phyloP scores from a whole-genome alignment of 2,329 filamentous ascomycete genomes.

The Chaetomium globosum region DNA sequence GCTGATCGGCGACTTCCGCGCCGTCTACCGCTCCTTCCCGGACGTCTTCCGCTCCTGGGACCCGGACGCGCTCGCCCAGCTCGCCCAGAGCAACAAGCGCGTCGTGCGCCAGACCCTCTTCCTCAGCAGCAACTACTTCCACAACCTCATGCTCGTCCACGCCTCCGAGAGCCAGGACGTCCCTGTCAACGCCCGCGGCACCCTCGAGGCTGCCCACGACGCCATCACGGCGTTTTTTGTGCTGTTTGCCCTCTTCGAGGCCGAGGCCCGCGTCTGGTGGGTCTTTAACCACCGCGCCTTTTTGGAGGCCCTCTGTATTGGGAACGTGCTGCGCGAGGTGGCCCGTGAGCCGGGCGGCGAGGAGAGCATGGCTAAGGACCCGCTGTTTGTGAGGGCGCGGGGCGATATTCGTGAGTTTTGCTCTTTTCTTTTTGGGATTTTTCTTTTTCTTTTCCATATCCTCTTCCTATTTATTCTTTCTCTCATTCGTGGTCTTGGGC shows the following conservation, averaged over 20 bases:
- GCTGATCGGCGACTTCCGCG: constrained; percentile 69
- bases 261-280: constrained; percentile 80
- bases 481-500: not conserved
- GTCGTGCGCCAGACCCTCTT: constrained; percentile 75
- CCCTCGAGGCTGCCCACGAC: constrained; percentile 74
- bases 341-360: constrained; percentile 49
- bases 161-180: constrained; percentile 68
- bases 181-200: constrained; percentile 66
- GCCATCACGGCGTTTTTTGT: constrained; percentile 76
- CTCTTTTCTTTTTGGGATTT: not conserved
- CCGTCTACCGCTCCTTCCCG: constrained; percentile 73
- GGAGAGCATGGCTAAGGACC: constrained; percentile 55
- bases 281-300: constrained; percentile 81
- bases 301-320: constrained; percentile 72
- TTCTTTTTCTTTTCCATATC: constrained; percentile 3
- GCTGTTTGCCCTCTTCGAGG: constrained; percentile 67
- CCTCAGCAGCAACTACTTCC: constrained; percentile 79
- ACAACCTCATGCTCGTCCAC: constrained; percentile 79
- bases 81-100: constrained; percentile 64
- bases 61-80: constrained; percentile 58
- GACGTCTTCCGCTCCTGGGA: constrained; percentile 71
- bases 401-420: constrained; percentile 60
- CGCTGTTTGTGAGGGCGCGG: constrained; percentile 61
- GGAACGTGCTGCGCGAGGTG: constrained; percentile 59
- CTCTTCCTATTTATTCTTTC: not conserved